phyloP scores from a whole-genome alignment of 352 stramenopile species.

The Plasmopara muralis region DNA sequence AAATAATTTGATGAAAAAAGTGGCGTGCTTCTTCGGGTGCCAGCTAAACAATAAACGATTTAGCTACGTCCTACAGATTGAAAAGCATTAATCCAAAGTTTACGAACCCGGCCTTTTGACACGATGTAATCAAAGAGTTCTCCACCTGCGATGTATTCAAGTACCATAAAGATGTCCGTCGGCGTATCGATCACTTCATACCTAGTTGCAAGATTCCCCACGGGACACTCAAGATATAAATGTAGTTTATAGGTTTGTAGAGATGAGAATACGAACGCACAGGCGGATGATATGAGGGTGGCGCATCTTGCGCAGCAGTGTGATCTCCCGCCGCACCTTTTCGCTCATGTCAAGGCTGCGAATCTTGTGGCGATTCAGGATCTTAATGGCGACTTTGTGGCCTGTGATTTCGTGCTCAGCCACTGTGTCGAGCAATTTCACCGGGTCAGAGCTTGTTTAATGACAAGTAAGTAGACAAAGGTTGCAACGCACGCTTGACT shows the following conservation, averaged over 20 bases:
- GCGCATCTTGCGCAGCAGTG: conserved; percentile 97
- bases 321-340: conserved; percentile 99
- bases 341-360: conserved; percentile 98
- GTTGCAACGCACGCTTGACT: conserved; percentile 86
- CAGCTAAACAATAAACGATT: conserved; percentile 54
- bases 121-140: conserved; percentile 99
- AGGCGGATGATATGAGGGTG: conserved; percentile 99
- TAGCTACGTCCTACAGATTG: not conserved
- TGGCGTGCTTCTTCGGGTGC: conserved; percentile 95
- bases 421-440: conserved; percentile 43
- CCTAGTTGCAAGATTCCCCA: conserved; percentile 18
- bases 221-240: too few relatives aligned
- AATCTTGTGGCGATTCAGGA: conserved; percentile 99
- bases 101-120: conserved; percentile 85
- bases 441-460: not conserved
- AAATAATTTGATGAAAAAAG: conserved; percentile 99
- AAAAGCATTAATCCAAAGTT: too few relatives aligned
- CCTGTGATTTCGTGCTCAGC: conserved; percentile 97
- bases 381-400: conserved; percentile 99
- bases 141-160: conserved; percentile 91
- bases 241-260: not conserved
- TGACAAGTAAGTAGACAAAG: not conserved
- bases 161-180: conserved; percentile 96
- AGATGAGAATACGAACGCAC: conserved; percentile 40
- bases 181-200: conserved; percentile 99